Base-by-base conservation (phyloP, 2,329 filamentous ascomycete genomes). In the Dothiorella sarmentorum region DNA sequence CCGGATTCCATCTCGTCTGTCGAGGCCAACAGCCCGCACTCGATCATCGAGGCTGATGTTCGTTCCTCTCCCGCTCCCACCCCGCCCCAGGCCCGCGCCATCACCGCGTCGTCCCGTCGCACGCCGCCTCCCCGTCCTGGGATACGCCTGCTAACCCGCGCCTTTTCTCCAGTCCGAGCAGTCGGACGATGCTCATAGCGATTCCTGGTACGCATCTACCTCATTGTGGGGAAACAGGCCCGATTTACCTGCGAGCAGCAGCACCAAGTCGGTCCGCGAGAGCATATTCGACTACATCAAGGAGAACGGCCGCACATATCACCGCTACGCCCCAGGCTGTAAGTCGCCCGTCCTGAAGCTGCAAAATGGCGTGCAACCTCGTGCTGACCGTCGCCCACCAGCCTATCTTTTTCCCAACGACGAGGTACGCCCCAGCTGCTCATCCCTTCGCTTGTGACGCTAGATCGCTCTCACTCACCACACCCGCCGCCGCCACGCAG, bases 221-320 rank as follows among this genome's bases (percentile, higher is more conserved):
- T n/a, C n/a, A n/a, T n/a, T n/a, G 17, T 15, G 49, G 18, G 33
- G 22, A 26, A 29, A 55, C 29, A 56, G 40, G 29, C 40, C 40
- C 31, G 31, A 47, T 37, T 58, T 31, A 58, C 51, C 20, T 22
- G 24, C n/a, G 43, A 20, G 7, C 47, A 59, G 57, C 43, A 59
- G 49, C 31, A 59, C 71, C 7, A 67, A 71, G 57, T 75, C 71
- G 33, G 68, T 74, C 61, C 73, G 70, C 38, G 67, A 69, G 59
- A 73, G 71, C 63, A 73, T 75, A 35, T 71, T 67, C 62, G 69
- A 74, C 62, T 72, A 69, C 56, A 65, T 74, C 37, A 69, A 67
- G 60, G 70, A 73, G 60, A 73, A 75, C 67, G 73, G 73, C 59
- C 65, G 73, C 59, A 74, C 72, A 24, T 75, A 76, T 62, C 72